These are phyloP conservation scores for Eucalyptus curtisii DNA, from an alignment of 345 rosid genomes.

Conservation along the genomic window DNA sequence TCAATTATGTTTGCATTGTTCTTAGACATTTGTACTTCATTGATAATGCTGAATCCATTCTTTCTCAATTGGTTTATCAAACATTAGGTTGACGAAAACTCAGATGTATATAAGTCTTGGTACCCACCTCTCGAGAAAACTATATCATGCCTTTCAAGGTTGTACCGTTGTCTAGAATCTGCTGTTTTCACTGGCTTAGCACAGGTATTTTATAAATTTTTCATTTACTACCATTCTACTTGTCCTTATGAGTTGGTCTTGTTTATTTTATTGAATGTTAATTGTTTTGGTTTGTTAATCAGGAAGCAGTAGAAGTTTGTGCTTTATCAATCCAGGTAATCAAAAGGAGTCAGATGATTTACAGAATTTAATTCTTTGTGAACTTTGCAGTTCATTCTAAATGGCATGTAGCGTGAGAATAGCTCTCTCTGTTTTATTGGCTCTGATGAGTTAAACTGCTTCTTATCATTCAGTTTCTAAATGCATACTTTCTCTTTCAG, in stretches of 20 bases:
- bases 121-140: constrained; percentile 96
- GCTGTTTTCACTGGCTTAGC: constrained; percentile 92
- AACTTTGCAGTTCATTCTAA: neutral
- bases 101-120: constrained; percentile 73
- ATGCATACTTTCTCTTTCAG: neutral
- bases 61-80: neutral
- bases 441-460: neutral
- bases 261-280: neutral
- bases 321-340: constrained; percentile 76
- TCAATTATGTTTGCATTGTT: neutral
- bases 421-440: neutral
- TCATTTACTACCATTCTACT: neutral
- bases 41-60: neutral
- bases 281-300: constrained; percentile 11
- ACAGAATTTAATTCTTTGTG: neutral
- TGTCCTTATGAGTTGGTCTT: neutral
- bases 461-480: neutral
- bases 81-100: constrained; percentile 50
- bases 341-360: neutral
- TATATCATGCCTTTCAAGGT: constrained; percentile 78
- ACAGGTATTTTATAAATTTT: constrained; percentile 36
- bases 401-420: neutral
- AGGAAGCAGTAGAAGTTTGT: constrained; percentile 99
- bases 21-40: neutral
- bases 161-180: constrained; percentile 81